Conservation (phyloP, 306 rosid genomes). For the Castanea sativa region DNA sequence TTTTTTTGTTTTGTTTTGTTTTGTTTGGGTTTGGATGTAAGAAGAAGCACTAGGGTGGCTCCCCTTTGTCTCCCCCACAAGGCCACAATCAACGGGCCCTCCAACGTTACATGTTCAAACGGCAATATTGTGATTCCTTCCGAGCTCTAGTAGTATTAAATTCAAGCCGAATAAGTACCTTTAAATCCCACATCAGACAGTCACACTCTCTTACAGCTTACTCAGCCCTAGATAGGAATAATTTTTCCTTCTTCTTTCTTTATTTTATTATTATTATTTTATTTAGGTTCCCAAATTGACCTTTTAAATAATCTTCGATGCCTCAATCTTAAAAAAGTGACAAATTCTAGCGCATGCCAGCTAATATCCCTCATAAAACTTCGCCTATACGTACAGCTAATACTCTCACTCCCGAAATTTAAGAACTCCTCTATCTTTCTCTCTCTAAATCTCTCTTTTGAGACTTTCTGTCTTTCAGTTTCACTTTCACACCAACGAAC, state of each 20-base stretch:
- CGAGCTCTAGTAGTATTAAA: not conserved
- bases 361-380: constrained; percentile 65
- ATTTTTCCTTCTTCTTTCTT: not conserved
- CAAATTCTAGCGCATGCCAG: constrained; percentile 75
- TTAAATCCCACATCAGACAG: not conserved
- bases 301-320: not conserved
- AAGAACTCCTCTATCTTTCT: constrained; percentile 11
- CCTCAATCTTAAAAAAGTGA: not conserved
- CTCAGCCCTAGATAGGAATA: constrained; percentile 8
- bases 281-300: not conserved
- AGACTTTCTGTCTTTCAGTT: not conserved
- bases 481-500: constrained; percentile 9
- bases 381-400: constrained; percentile 79
- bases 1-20: too few relatives aligned
- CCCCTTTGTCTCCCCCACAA: too few relatives aligned
- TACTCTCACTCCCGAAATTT: constrained; percentile 32
- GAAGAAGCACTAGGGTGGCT: too few relatives aligned
- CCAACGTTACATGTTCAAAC: not conserved
- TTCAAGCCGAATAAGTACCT: not conserved
- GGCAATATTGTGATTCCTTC: not conserved
- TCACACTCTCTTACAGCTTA: too few relatives aligned
- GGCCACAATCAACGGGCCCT: not conserved
- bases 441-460: not conserved
- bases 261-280: too few relatives aligned
- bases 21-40: too few relatives aligned